Evolutionary conservation across 2,329 filamentous ascomycete genomes (phyloP), one percentile per base, ranked within the genome.

Genomic region (Fusarium sp.): DNA sequence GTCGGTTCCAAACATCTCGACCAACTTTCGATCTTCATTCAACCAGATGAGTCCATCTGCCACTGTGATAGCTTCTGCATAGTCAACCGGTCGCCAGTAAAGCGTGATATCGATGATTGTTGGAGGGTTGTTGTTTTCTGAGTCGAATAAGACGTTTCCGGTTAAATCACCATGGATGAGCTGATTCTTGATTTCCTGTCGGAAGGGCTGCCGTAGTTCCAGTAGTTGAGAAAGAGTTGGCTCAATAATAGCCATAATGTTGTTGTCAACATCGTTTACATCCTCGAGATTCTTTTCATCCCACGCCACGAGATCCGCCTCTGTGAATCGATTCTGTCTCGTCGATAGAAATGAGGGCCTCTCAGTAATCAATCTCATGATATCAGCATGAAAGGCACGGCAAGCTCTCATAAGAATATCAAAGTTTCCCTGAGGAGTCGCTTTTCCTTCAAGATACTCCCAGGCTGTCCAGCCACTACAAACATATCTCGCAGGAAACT

Each of bases 101-200:
- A 66, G 43, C 2, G 61, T 71, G 8, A 71, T 49, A 1, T 70
- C 61, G 5, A 71, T 67, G 23, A 71, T 71, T 9, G 37, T 37
- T 1, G 66, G 65, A 4, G 50, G 35, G 1, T 9, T 44, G 12
- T 46, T n/a, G 6, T 4, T 6, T 5, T 21, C 23, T 8, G 30
- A 5, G 16, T 64, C 13, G 6, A 71, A 69, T 0, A 71, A 32
- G 3, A 71, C 40, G 38, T 71, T 69, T 18, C 68, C 56, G 1
- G 56, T 69, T 6, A 71, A 44, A 37, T 71, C 60, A 4, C 68
- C 65, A 10, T 69, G 65, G 5, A 71, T 59, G 3, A 69, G 50
- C 9, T 71, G 68, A 2, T 28, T 66, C 11, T 10, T n/a, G 6
- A 50, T 9, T 5, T 44, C 11, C 10, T 23, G 2, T 9, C 25